Evolutionary conservation across 768 basidiomycete species (phyloP).

Genomic region (Psilocybe cyanescens): DNA sequence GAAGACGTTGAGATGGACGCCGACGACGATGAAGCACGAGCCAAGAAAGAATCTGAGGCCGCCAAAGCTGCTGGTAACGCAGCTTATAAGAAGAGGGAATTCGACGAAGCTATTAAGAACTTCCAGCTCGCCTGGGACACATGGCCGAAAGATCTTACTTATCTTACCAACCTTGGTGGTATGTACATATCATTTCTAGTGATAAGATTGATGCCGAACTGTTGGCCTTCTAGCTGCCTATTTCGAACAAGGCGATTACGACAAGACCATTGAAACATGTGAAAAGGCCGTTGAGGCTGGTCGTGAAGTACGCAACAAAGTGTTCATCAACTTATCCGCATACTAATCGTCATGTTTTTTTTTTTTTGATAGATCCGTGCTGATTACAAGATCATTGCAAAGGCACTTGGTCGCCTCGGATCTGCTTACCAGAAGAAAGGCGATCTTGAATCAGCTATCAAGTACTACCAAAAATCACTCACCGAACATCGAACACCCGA

Average conservation of each 20-base stretch:
- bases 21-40: constrained; percentile 70
- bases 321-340: not conserved
- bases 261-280: constrained; percentile 88
- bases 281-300: constrained; percentile 98
- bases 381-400: constrained; percentile 95
- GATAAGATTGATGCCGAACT: not conserved
- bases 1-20: constrained; percentile 73
- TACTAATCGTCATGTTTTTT: not conserved
- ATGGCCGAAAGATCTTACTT: constrained; percentile 93
- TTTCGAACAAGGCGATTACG: constrained; percentile 92
- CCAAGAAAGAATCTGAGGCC: constrained; percentile 78
- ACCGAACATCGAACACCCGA: constrained; percentile 97
- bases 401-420: constrained; percentile 91
- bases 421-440: constrained; percentile 82
- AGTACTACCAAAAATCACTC: constrained; percentile 91
- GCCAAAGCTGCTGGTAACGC: constrained; percentile 80
- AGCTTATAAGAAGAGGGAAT: constrained; percentile 86
- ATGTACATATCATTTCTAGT: constrained; percentile 19
- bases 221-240: constrained; percentile 67
- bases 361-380: constrained; percentile 63
- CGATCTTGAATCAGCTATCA: constrained; percentile 79
- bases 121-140: constrained; percentile 92
- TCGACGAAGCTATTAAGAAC: constrained; percentile 72
- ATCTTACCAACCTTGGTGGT: constrained; percentile 91
- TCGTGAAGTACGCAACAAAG: constrained; percentile 54